These are phyloP conservation scores for Keithomyces neogunnii DNA, from an alignment of 2,329 filamentous ascomycete genomes.

Conservation along the genomic window DNA sequence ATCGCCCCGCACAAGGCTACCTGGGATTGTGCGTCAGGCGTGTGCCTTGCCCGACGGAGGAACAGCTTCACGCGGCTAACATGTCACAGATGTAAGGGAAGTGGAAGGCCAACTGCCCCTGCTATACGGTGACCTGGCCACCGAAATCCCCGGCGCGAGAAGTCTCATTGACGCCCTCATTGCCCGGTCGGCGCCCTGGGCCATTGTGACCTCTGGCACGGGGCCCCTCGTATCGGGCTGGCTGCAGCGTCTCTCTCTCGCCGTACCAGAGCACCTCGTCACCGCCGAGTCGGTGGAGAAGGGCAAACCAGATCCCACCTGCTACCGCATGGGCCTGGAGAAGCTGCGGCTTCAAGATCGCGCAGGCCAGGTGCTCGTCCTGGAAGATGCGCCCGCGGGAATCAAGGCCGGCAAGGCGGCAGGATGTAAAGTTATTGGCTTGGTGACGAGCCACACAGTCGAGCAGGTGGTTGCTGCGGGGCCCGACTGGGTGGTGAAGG, in stretches of 20 bases:
- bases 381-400: conserved; percentile 85
- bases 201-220: conserved; percentile 75
- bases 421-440: conserved; percentile 75
- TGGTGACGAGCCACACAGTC: conserved; percentile 74
- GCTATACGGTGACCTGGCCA: conserved; percentile 67
- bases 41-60: too few species aligned
- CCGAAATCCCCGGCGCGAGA: conserved; percentile 79
- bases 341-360: conserved; percentile 45
- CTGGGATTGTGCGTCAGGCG: conserved; percentile 69
- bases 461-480: conserved; percentile 63
- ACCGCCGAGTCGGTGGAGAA: conserved; percentile 67
- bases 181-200: conserved; percentile 60
- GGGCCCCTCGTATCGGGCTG: conserved; percentile 61
- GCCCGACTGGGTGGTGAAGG: conserved; percentile 82
- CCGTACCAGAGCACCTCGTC: conserved; percentile 57
- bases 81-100: conserved; percentile 58
- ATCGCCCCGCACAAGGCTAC: conserved; percentile 80
- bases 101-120: conserved; percentile 73
- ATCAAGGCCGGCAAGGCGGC: conserved; percentile 77
- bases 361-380: conserved; percentile 55
- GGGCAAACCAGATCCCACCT: conserved; percentile 70
- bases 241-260: conserved; percentile 58
- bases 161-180: conserved; percentile 60
- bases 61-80: background rate
- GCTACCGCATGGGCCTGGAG: conserved; percentile 61